Evolutionary conservation across 2,329 filamentous ascomycete genomes (phyloP).

Genomic region (Aspergillaceae sp.): DNA sequence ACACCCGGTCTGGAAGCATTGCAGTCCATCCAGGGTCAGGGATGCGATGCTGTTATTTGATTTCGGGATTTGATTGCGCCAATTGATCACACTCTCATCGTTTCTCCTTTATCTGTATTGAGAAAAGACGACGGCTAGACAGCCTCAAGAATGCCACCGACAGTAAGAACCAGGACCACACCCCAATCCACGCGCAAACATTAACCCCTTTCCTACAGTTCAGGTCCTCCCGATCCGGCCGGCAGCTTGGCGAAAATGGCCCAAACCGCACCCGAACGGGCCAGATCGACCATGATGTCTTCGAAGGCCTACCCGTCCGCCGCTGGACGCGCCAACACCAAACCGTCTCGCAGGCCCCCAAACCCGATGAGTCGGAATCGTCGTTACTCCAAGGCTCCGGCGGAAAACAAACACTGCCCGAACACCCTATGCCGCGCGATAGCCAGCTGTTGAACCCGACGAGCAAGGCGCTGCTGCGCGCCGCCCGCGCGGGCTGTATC

Average conservation of each 20-base stretch:
- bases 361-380: constrained; percentile 49
- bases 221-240: constrained; percentile 48
- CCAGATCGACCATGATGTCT: constrained; percentile 57
- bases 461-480: constrained; percentile 73
- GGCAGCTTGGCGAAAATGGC: constrained; percentile 43
- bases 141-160: constrained; percentile 24
- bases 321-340: constrained; percentile 75
- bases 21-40: too few species aligned
- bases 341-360: constrained; percentile 57
- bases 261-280: constrained; percentile 33
- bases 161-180: constrained; percentile 14
- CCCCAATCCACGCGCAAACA: constrained; percentile 5
- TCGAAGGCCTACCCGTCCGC: constrained; percentile 72
- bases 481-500: constrained; percentile 66
- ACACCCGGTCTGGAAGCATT: too few species aligned
- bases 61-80: background rate
- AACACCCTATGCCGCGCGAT: constrained; percentile 83
- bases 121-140: constrained; percentile 2
- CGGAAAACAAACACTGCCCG: constrained; percentile 44
- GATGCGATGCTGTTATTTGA: background rate
- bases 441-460: constrained; percentile 66
- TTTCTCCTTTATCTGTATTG: background rate
- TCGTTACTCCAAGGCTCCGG: constrained; percentile 16
- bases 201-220: constrained; percentile 34
- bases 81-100: background rate